Evolutionary conservation across 192 early-diverging fungal genomes (phyloP), one percentile per base, ranked within the genome.

Genomic region (Thoreauomyces humboldtii): DNA sequence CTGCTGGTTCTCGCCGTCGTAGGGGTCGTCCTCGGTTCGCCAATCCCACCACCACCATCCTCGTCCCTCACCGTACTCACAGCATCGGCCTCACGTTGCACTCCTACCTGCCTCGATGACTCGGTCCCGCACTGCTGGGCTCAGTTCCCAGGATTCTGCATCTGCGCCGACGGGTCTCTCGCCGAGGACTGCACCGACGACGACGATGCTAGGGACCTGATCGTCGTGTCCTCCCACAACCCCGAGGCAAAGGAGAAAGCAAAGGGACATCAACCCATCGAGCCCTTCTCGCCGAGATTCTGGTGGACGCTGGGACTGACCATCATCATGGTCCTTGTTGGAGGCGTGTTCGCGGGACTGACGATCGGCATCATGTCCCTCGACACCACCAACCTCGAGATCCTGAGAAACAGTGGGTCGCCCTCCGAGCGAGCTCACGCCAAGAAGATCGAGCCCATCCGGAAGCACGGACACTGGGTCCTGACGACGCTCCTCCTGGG

Each of bases 391-490:
- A 79, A 81, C 51, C 63, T 84, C 2, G 46, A 67, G 25, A 93
- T 98, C 44, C 77, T 98, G 45, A 88, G 89, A 44, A 82, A 77
- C 2, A 92, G 91, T 21, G 94, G 93, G 7, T 84, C 84, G 0
- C 67, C 72, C 4, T 70, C 69, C 31, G 87, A 98, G 61, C 79
- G 80, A 41, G 70, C 56, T 19, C 88, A 92, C 61, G 96, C 96
- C 0, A 81, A 70, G 11, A 73, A 85, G n/a, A 93, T 96, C 61
- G 80, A 83, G 67, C 94, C 94, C 22, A 87, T 95, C 58, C 79
- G 94, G 32, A 91, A 89, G 76, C 88, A 93, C 72, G 87, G 86
- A 1, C 95, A 97, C 63, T 92, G 94, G 92, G 86, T 99, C 9
- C 75, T 99, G 27, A 93, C 95, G 0, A 96, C 95, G 11, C 72